A percentile compares a stretch with the other conserved stretches of the same genome.
phyloP scores from a whole-genome alignment of 2,329 filamentous ascomycete species.

The Aspergillus fumigatiaffinis region DNA sequence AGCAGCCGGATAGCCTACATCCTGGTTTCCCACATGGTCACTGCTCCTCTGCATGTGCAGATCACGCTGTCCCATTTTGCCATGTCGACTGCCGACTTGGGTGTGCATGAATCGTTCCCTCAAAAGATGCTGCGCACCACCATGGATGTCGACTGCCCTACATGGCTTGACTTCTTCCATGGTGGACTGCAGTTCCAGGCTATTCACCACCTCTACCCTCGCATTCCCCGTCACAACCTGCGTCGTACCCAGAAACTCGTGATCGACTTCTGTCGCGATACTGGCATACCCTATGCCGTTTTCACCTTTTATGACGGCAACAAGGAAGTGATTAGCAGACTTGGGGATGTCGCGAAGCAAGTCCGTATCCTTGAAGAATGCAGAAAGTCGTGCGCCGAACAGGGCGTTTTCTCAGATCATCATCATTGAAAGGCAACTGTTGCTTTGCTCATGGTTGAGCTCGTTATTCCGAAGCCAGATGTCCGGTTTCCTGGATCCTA shows the following conservation, averaged over 20 bases:
- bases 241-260: conserved; percentile 71
- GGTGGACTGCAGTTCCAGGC: conserved; percentile 87
- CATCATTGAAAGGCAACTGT: conserved; percentile 15
- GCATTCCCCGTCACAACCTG: conserved; percentile 81
- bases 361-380: conserved; percentile 74
- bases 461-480: background rate
- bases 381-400: conserved; percentile 47
- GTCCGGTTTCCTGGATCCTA: background rate
- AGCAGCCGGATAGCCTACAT: conserved; percentile 69
- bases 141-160: conserved; percentile 86
- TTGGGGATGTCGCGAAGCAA: conserved; percentile 77
- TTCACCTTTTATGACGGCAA: conserved; percentile 84
- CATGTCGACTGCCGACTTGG: conserved; percentile 86
- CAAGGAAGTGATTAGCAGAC: conserved; percentile 68
- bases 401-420: conserved; percentile 31
- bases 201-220: conserved; percentile 79
- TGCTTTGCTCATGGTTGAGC: background rate
- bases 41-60: conserved; percentile 79
- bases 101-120: conserved; percentile 78
- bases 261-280: conserved; percentile 75
- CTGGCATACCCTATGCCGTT: conserved; percentile 77
- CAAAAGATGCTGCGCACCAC: conserved; percentile 90
- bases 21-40: conserved; percentile 74
- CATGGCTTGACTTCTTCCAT: conserved; percentile 85
- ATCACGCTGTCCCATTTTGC: conserved; percentile 91